These are phyloP conservation scores for Psidium friedrichsthalianum DNA, from an alignment of 345 rosid genomes.

Conservation along the genomic window DNA sequence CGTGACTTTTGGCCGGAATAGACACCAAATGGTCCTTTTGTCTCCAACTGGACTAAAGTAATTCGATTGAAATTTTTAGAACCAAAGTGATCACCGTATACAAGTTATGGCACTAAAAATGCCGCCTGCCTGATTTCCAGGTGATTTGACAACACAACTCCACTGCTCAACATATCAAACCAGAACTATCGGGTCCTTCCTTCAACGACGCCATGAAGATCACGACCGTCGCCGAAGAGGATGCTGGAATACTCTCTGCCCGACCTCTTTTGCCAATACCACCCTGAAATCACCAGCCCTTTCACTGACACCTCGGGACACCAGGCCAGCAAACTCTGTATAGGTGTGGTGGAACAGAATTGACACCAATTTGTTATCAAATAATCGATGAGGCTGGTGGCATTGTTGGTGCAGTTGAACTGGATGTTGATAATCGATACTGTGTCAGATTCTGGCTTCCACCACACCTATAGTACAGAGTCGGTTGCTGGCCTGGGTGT, in stretches of 20 bases:
- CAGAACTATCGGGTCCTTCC: not conserved
- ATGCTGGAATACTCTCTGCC: not conserved
- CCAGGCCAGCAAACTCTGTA: not conserved
- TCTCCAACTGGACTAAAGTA: too few relatives aligned
- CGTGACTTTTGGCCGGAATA: too few relatives aligned
- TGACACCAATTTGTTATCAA: not conserved
- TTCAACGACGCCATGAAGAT: fast-evolving
- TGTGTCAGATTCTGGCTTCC: too few relatives aligned
- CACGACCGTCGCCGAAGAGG: not conserved
- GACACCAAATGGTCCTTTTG: too few relatives aligned
- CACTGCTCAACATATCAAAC: not conserved
- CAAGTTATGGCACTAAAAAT: too few relatives aligned
- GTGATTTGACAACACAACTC: not conserved
- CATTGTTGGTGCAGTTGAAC: not conserved
- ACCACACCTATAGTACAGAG: not conserved
- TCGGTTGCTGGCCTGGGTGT: not conserved
- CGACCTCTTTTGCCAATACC: not conserved
- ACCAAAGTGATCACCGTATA: too few relatives aligned
- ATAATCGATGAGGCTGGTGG: not conserved
- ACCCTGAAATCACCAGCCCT: not conserved
- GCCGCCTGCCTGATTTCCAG: not conserved
- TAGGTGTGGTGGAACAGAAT: not conserved
- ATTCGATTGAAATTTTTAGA: too few relatives aligned
- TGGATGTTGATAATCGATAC: too few relatives aligned
- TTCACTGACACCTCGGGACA: not conserved